Base-by-base conservation (phyloP, 192 early-diverging fungal species). In the Coemansia umbellata region DNA sequence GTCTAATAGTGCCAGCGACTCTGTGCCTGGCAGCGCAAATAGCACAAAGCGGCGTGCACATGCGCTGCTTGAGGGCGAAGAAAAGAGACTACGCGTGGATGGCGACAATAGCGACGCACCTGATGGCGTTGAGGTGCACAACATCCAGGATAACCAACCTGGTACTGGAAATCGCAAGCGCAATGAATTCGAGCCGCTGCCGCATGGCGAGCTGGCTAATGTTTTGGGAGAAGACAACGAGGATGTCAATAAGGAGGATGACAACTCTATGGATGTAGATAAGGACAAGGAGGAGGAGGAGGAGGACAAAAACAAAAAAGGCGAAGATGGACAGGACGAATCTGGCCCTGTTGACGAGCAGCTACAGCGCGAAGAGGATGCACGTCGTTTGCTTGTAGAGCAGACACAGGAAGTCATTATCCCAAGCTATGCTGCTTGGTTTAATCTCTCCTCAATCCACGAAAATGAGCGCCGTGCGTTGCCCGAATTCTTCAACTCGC, bases 391-490 rank as follows among this genome's bases (percentile, higher is more conserved):
- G 40, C 74, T 91, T 15, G 74, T 80, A 4, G 71, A 83, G 53
- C 90, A 90, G 51, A 83, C 87, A 0, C 80, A 88, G 33, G 82
- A 85, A 49, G 80, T 89, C 19, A 80, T 84, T 5, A 78, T 90
- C 22, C 97, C 97, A 27, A 81, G 84, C n/a, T 97, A 97, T 63
- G 77, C 93, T 8, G 87, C 91, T 0, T 99, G 97, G 97, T 99
- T 97, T 62, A 79, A 85, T 47, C 79, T 95, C 53, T 54, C 73
- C 13, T 61, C 62, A 2, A 86, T 98, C 41, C 84, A 97, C 59
- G 86, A 91, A 37, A 89, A 92, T 50, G 97, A 99, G 69, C 78
- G 83, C 28, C 85, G 83, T 19, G 88, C 89, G 5, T 74, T 98
- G 28, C 95, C 94, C 32, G 97, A 99, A 76, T 99, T 99, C 64